Base-by-base conservation (phyloP, 306 rosid genomes). In the Prosopis cineraria region DNA sequence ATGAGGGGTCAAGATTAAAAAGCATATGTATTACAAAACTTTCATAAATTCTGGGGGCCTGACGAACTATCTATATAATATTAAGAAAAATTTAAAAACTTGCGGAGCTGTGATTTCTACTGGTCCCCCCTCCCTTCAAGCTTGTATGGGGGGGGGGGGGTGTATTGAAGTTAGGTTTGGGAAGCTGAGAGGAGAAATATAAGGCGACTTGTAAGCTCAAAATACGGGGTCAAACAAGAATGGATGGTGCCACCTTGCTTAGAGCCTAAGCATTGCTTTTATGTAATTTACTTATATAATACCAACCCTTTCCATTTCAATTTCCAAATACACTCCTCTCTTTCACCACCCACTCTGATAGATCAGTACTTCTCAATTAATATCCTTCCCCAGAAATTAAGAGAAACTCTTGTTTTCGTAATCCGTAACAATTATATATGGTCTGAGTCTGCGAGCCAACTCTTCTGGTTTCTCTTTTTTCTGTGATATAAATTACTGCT, bases 211-310 rank as follows among this genome's bases (percentile, higher is more conserved):
- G 89, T 83, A 80, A 81, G 79, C 97, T 78, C 36, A 84, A 86
- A 83, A 73, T 90, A 86, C 87, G 97, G 97, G n/a, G 97, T 92
- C 97, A 92, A 92, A 92, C 97, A 86, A 89, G 91, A 86, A 82
- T 44, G 67, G 87, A 88, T 87, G 83, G 87, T 85, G 87, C 90
- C 90, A 82, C 79, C 78, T 90, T 72, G 85, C 97, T 90, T 90
- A 29, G 83, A 84, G 33, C 89, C 89, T 89, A 92, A 89, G 93
- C 84, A 87, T 68, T 68, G 71, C 43, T 77, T 76, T 50, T 70
- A 67, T 41, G 37, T 55, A 52, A 76, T 74, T 78, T 70, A 27
- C 68, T 17, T 10, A 30, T 19, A 19, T 20, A 65, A 65, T 76
- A 47, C 82, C 50, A 65, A 72, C 76, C 74, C 50, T 67, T 67